Base-by-base conservation (phyloP, 2,329 filamentous ascomycete genomes). In the Calonectria multiphialidica region DNA sequence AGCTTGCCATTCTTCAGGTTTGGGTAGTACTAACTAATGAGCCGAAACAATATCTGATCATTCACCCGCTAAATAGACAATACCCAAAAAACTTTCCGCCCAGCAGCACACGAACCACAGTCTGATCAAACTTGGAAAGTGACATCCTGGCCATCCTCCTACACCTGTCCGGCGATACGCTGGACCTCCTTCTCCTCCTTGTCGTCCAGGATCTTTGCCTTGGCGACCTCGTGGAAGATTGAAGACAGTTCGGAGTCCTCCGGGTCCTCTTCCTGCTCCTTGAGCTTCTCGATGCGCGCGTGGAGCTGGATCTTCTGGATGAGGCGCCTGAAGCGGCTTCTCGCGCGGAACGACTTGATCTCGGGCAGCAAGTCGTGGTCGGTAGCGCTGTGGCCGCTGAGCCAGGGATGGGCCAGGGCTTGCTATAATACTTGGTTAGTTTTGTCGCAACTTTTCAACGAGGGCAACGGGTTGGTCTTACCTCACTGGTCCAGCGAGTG, bases 281-380 rank as follows among this genome's bases (percentile, higher is more conserved):
- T 98, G 86, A 99, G 93, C 40, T 94, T 90, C 83, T 98, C 95
- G 86, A 99, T 98, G 75, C 96, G 94, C 86, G 98, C 98, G 76
- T 95, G 92, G 66, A 99, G 91, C 86, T 98, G 98, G 88, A 98
- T 94, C 81, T 98, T 93, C 85, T 98, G 95, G 86, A 99, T 97
- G 80, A 96, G 96, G 76, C 96, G 94, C 84, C 94, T 94, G 78
- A 99, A 93, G 74, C 95, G 95, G 70, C 95, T 95, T 85, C 95
- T 95, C 74, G 96, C 93, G 85, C 97, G 95, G 87, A 97, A 98
- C 65, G 95, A 93, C 85, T 94, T 94, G 79, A 99, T 97, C 87
- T 99, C 97, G 77, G 97, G 97, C 84, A 99, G 87, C 90, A 99
- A 90, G 89, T 99, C 96, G 91, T 98, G 95, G 85, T 98, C 96